Base-by-base conservation (phyloP, 2,329 filamentous ascomycete genomes). In the Aspergillus ruber region DNA sequence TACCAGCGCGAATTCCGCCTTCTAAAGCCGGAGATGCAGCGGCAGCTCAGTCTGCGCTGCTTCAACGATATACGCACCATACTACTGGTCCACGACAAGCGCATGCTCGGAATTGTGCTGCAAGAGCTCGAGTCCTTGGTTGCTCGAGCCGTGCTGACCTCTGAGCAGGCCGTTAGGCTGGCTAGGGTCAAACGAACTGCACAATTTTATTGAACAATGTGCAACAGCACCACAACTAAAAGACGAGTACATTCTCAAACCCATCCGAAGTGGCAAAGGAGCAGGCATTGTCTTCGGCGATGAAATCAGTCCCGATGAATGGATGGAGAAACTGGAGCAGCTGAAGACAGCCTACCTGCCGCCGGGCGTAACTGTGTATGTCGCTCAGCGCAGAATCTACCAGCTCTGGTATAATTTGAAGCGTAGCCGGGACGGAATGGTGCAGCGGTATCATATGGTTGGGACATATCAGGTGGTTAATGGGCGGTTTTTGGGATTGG, bases 61-160 rank as follows among this genome's bases (percentile, higher is more conserved):
- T 53, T 64, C 17, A 65, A 67, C 36, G 64, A 66, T 35, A 53
- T 66, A 39, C 53, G 64, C 15, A 59, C 55, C 6, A 52, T 64
- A 1, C 48, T 62, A 6, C 50, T 67, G 4, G 52, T 57, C 3
- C 60, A 65, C 32, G 64, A 65, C 38, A 66, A 66, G 47, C 33
- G 64, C 25, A 60, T 66, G 44, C 46, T 67, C 6, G 59, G 65
- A 3, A 53, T 70, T 41, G 46, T 67, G 13, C 47, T 57, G 27
- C 51, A 67, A 45, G 56, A 58, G 12, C 43, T 58, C 1, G 29
- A 50, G n/a, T 15, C 10, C n/a, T 39, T 65, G 7, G 55, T 62
- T n/a, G 12, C 39, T 12, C 40, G 46, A 20, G 52, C 56, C 2
- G 46, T 62, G 1, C 39, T 65, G 9, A 47, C 49, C 7, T 4